Evolutionary conservation across 2,329 filamentous ascomycete species (phyloP).

Genomic region (Epichloe baconii): DNA sequence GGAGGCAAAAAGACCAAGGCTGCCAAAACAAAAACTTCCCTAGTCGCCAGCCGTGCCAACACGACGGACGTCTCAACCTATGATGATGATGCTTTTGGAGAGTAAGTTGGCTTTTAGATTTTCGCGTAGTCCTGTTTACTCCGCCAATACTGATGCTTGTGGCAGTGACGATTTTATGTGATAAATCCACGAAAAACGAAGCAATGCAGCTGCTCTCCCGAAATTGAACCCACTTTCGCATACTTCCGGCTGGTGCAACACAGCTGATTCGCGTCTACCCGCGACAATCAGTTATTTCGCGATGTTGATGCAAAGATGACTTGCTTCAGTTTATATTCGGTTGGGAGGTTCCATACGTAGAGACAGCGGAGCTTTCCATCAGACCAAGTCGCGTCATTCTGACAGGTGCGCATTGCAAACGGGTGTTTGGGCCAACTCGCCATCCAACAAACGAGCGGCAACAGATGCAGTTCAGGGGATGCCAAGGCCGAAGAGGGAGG

Average conservation of each 20-base stretch:
- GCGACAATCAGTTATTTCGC: not conserved
- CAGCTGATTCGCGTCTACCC: not conserved
- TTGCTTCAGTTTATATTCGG: not conserved
- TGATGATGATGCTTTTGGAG: constrained; percentile 68
- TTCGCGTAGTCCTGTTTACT: too few species aligned
- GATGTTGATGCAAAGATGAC: not conserved
- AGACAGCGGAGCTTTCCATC: not conserved
- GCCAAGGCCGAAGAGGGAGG: not conserved
- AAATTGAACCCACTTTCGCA: not conserved
- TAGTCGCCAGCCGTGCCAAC: constrained; percentile 53
- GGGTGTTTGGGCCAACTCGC: not conserved
- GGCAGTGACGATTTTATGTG: constrained; percentile 61
- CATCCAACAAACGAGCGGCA: not conserved
- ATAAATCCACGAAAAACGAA: constrained; percentile 18
- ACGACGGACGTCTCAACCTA: constrained; percentile 64
- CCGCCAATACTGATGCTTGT: not conserved
- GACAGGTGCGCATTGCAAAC: not conserved
- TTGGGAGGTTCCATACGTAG: not conserved
- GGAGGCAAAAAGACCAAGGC: constrained; percentile 95
- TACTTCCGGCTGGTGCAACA: not conserved
- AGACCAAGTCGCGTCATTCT: not conserved
- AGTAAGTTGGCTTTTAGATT: constrained; percentile 42
- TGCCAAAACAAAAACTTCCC: constrained; percentile 81
- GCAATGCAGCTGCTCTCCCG: constrained; percentile 1
- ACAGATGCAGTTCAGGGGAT: not conserved